Evolutionary conservation across 768 basidiomycete species (phyloP).

Genomic region (Hygrocybe coccinea): DNA sequence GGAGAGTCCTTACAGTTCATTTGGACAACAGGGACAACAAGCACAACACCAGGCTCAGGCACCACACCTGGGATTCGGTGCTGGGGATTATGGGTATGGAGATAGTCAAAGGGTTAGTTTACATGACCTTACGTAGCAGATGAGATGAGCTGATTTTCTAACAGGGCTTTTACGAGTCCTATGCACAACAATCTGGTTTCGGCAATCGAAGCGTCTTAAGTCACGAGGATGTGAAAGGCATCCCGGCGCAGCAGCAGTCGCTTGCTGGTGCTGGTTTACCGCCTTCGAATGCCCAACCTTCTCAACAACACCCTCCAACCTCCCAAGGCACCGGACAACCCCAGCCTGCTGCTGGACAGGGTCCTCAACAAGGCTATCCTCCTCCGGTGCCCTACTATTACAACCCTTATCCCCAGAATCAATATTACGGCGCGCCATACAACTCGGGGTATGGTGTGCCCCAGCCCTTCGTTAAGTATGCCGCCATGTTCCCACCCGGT

Average conservation of each 20-base stretch:
- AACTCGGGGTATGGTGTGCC: conserved; percentile 51
- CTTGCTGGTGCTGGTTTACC: conserved; percentile 44
- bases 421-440: conserved; percentile 73
- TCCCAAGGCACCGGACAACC: conserved; percentile 50
- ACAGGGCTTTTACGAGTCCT: conserved; percentile 72
- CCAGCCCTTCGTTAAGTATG: conserved; percentile 64
- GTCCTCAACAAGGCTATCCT: conserved; percentile 61
- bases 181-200: conserved; percentile 59
- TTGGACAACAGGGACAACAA: conserved; percentile 49
- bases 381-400: conserved; percentile 59
- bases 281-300: conserved; percentile 46
- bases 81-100: conserved; percentile 62
- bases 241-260: conserved; percentile 57
- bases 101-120: conserved; percentile 60
- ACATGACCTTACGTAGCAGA: conserved; percentile 4
- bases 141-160: conserved; percentile 16
- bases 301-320: conserved; percentile 49
- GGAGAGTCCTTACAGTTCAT: conserved; percentile 57
- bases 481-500: conserved; percentile 67
- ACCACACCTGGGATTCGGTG: conserved; percentile 49
- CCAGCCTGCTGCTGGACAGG: conserved; percentile 57
- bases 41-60: conserved; percentile 38
- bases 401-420: conserved; percentile 70
- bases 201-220: conserved; percentile 58
- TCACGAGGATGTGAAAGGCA: conserved; percentile 73